These are phyloP conservation scores for Hyphopichia wangnamkhiaoensis DNA, from an alignment of 1,139 yeast species.

Conservation along the genomic window DNA sequence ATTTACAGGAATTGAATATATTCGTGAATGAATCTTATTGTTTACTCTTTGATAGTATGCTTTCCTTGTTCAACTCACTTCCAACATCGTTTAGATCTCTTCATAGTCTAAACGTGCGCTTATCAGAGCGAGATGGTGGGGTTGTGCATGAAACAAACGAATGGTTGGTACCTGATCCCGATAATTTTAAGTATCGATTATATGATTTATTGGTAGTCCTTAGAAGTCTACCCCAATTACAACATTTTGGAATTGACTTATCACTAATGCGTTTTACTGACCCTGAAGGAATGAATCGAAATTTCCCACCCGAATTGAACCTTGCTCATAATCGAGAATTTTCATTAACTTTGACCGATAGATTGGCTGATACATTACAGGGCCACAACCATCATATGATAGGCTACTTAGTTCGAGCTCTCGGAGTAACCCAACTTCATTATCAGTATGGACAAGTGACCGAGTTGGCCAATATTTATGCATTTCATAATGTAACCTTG, in stretches of 20 bases:
- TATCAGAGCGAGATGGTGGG: background rate
- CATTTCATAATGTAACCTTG: slow-evolving; percentile 1
- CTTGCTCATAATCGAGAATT: background rate
- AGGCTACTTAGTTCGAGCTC: slow-evolving; percentile 12
- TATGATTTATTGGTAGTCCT: background rate
- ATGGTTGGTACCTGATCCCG: background rate
- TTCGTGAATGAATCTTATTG: slow-evolving; percentile 18
- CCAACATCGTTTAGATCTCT: slow-evolving; percentile 10
- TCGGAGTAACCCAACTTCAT: slow-evolving; percentile 15
- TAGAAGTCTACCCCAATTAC: background rate
- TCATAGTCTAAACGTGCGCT: slow-evolving; percentile 2
- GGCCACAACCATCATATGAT: slow-evolving; percentile 8
- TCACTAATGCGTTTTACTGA: background rate
- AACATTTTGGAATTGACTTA: slow-evolving; percentile 9
- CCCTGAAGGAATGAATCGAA: background rate
- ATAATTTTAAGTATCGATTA: background rate
- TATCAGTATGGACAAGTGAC: slow-evolving; percentile 34
- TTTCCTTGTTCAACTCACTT: slow-evolving; percentile 15
- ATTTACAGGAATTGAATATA: slow-evolving; percentile 18
- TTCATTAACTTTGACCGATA: slow-evolving; percentile 1
- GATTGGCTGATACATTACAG: background rate
- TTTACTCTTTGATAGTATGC: slow-evolving; percentile 16
- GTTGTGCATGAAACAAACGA: background rate
- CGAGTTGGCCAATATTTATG: slow-evolving; percentile 26
- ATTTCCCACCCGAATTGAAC: background rate